Evolutionary conservation across 768 basidiomycete genomes (phyloP).

Genomic region (Fibroporia radiculosa): DNA sequence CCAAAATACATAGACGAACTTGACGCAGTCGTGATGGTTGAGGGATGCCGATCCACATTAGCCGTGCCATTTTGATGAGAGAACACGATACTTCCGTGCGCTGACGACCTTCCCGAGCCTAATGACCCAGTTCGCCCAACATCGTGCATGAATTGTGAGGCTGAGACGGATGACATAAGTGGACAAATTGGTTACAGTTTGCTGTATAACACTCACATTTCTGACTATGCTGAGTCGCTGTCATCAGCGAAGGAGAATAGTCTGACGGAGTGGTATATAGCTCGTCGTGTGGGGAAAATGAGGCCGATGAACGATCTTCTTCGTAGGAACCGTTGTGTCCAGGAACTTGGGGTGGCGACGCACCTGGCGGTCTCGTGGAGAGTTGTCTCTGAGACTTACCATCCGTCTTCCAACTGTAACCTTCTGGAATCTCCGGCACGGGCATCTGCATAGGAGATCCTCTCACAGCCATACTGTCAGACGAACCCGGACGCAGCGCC

Average conservation of each 20-base stretch:
- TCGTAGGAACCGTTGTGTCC: conserved; percentile 12
- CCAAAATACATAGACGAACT: conserved; percentile 12
- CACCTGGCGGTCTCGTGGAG: conserved; percentile 21
- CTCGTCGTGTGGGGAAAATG: conserved; percentile 15
- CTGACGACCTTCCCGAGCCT: conserved; percentile 9
- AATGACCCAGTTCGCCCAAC: conserved; percentile 11
- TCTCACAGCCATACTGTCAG: conserved; percentile 8
- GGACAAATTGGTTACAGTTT: not conserved
- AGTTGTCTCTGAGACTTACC: conserved; percentile 9
- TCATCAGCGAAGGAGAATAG: conserved; percentile 11
- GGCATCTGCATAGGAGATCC: conserved; percentile 15
- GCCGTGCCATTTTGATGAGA: conserved; percentile 4
- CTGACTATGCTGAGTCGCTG: conserved; percentile 4
- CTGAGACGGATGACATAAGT: too few species aligned
- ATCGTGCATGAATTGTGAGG: conserved; percentile 6
- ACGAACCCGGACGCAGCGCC: conserved; percentile 10
- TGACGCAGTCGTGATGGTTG: conserved; percentile 12
- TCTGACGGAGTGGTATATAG: conserved; percentile 13
- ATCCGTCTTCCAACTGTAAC: conserved; percentile 9
- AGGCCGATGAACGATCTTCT: conserved; percentile 15
- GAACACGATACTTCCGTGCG: not conserved
- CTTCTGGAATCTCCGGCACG: conserved; percentile 9
- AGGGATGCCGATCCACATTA: conserved; percentile 14
- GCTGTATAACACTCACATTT: conserved; percentile 8
- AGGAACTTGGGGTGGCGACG: conserved; percentile 21